Base-by-base conservation (phyloP, 805 yeast genomes). In the Wickerhamomyces rabaulensis region DNA sequence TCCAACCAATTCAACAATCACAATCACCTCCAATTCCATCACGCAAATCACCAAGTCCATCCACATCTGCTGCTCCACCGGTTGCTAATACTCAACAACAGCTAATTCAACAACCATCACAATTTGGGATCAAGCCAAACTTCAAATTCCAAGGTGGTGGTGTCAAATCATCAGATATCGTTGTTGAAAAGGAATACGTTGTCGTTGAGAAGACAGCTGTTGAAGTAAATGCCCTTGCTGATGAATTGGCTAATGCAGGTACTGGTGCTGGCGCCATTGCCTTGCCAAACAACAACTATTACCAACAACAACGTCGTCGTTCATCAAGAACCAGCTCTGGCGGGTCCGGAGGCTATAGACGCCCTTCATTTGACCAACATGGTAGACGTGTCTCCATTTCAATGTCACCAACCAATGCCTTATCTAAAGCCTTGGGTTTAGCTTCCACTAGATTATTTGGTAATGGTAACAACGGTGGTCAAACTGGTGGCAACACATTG, bases 201-300 rank as follows among this genome's bases (percentile, higher is more conserved):
- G 95, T 92, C 36, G 91, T 92, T 25, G 98, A 92, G 63, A 94
- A 92, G 63, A 78, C 95, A 42, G 88, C 94, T 0, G 97, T 92
- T 4, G 98, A 94, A 62, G 95, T 92, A 9, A 92, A 92, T 68
- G 92, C 96, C 2, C 73, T 94, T 47, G 99, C 99, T 3, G 98
- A 92, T 64, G 97, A 91, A 62, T 69, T 92, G 43, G 91, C 88
- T 15, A 69, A 71, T 48, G 82, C 82, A 3, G 82, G 82, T 2
- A 65, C 71, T 47, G 74, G 76, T 7, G 72, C 75, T 6, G 73
- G 75, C 27, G 82, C 78, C 1, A 72, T 70, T 50, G 68, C 61
- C 60, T 57, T 64, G 16, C 63, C 63, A 35, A 49, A 47, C 29
- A 53, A 52, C 22, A 52, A 53, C 21, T 45, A 48, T 21, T 44